Percentiles rank a stretch among this genome's conserved stretches.
Evolutionary conservation across 345 rosid genomes (phyloP).

Genomic region (Camelina neglecta): DNA sequence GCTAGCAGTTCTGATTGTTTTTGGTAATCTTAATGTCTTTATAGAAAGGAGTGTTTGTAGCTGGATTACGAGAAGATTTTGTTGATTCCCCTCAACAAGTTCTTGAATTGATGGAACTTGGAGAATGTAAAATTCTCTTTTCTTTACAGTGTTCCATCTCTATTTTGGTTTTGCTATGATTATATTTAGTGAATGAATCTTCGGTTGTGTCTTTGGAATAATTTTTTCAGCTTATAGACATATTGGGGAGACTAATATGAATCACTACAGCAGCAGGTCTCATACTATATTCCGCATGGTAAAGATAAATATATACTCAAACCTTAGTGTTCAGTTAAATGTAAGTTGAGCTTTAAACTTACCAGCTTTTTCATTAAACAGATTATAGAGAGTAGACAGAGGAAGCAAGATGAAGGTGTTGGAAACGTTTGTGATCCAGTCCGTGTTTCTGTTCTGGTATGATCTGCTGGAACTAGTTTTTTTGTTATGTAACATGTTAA

Average conservation of each 20-base stretch:
- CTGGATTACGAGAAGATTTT: slow-evolving; percentile 93
- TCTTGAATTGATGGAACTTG: slow-evolving; percentile 83
- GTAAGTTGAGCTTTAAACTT: slow-evolving; percentile 1
- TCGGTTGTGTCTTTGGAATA: slow-evolving; percentile 16
- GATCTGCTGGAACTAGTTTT: slow-evolving; percentile 27
- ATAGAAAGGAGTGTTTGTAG: slow-evolving; percentile 94
- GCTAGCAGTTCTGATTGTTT: slow-evolving; percentile 20
- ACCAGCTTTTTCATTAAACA: slow-evolving; percentile 34
- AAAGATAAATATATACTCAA: slow-evolving; percentile 31
- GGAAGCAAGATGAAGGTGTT: slow-evolving; percentile 60
- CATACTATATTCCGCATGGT: slow-evolving; percentile 99
- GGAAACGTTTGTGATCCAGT: slow-evolving; percentile 85
- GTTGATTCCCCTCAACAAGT: slow-evolving; percentile 93
- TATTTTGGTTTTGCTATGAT: background rate
- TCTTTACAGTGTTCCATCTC: background rate
- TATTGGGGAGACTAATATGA: slow-evolving; percentile 97
- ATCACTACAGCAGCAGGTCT: slow-evolving; percentile 85
- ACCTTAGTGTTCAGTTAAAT: slow-evolving; percentile 12
- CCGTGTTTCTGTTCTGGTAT: slow-evolving; percentile 92
- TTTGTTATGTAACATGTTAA: no score
- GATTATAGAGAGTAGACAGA: slow-evolving; percentile 95
- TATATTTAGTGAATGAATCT: background rate
- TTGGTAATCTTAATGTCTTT: slow-evolving; percentile 21
- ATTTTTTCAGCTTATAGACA: slow-evolving; percentile 85
- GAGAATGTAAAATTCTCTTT: slow-evolving; percentile 67